Evolutionary conservation across 164 flowering plant genomes (phyloP).

Genomic region (Tetracentron sinense): DNA sequence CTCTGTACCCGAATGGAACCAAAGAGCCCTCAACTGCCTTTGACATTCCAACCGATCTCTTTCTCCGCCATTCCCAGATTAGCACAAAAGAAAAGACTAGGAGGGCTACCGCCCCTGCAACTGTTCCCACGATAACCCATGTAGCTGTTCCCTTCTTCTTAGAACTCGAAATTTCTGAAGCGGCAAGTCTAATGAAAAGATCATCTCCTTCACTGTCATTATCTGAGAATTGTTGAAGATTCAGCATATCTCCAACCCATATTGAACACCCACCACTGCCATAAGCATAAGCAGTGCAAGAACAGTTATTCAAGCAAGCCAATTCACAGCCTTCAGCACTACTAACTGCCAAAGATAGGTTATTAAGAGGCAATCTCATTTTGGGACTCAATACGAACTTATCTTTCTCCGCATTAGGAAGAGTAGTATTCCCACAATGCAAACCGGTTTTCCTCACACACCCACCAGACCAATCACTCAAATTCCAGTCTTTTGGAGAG

Average conservation of each 20-base stretch:
- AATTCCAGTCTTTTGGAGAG: neutral
- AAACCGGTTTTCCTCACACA: neutral
- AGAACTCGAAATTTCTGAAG: neutral
- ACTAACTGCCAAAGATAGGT: neutral
- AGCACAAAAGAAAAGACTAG: neutral
- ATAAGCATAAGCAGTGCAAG: neutral
- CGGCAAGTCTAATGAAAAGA: neutral
- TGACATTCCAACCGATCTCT: no score
- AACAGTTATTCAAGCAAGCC: neutral
- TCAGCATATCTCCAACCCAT: neutral
- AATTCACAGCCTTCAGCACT: neutral
- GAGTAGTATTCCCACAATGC: neutral
- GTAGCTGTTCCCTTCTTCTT: no score
- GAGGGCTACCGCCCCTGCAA: slow-evolving; percentile 3
- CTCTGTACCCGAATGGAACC: no score
- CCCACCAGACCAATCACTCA: neutral
- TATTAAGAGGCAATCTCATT: neutral
- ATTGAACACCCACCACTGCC: neutral
- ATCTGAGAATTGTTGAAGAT: neutral
- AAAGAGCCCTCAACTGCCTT: no score
- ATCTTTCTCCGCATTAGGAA: neutral
- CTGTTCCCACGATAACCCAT: no score
- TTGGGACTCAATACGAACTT: neutral
- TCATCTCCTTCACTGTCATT: neutral
- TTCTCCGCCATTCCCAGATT: neutral